Evolutionary conservation across 2,329 filamentous ascomycete species (phyloP), one percentile per base, ranked within the genome.

Genomic region (Aspergillus fumigatiaffinis): DNA sequence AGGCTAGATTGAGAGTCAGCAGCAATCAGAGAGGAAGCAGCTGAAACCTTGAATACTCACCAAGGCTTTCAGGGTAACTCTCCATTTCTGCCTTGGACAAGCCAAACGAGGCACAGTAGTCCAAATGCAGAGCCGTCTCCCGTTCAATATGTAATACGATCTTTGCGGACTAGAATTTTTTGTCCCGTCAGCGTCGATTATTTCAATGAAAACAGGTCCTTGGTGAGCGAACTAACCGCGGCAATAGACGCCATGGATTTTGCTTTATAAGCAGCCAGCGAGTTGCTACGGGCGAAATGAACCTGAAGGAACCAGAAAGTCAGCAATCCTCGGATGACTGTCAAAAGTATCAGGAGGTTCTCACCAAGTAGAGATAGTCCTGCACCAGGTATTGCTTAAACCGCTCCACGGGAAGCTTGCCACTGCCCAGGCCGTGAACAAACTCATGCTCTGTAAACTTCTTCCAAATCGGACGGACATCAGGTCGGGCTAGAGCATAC

Each of bases 311-410:
- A 21, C 47, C 20, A 26, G 23, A 53, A 52, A 26, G 49, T 57
- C 20, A 60, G 53, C 29, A 53, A 25, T 14, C 49, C 10, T 49
- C 7, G n/a, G 21, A 28, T 42, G 12, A 47, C 1, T 26, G 9
- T 23, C 46, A 50, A 3, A 52, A 32, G 44, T 26, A 32, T 26
- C 32, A 42, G 1, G 38, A 42, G 26, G 20, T 17, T 69, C 80
- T 46, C 66, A 94, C 89, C 47, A 97, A 77, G 68, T 94, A 97
- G 4, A 96, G 80, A 68, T 97, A 97, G 68, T 97, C 93, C 67
- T 97, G 93, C 9, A 94, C 82, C 55, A 97, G 84, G 71, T 97
- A 97, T 42, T 88, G 83, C 72, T 92, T 94, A 79, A 96, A 97
- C 0, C 86, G 87, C 47, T 89, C 84, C 1, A 88, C 65, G 0